These are phyloP conservation scores for Diaporthe velutina DNA, from an alignment of 2,329 filamentous ascomycete genomes.

Conservation along the genomic window DNA sequence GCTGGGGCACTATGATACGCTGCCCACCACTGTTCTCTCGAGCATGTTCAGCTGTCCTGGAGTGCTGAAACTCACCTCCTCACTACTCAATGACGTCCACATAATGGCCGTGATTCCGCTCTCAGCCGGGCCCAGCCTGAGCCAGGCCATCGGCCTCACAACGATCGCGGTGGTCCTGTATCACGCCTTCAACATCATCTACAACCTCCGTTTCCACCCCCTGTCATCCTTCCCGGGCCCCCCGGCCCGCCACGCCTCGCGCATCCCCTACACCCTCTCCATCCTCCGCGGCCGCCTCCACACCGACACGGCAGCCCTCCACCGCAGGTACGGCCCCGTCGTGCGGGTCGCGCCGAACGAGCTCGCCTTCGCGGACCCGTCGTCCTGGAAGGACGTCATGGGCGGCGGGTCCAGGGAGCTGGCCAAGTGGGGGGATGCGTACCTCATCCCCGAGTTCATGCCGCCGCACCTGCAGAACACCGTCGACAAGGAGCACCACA, in stretches of 20 bases:
- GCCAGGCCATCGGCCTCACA: background rate
- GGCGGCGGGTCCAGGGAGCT: slow-evolving; percentile 23
- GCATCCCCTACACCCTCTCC: slow-evolving; percentile 12
- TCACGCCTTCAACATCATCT: slow-evolving; percentile 1
- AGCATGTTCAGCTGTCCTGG: no score
- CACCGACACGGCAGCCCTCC: slow-evolving; percentile 8
- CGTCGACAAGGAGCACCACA: slow-evolving; percentile 40
- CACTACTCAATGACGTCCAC: no score
- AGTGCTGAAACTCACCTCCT: no score
- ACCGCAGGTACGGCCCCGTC: slow-evolving; percentile 17
- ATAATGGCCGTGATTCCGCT: background rate
- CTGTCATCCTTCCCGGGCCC: slow-evolving; percentile 1
- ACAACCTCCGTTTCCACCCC: background rate
- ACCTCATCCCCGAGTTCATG: background rate
- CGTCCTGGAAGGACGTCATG: slow-evolving; percentile 21
- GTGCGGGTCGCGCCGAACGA: slow-evolving; percentile 21
- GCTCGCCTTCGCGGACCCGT: slow-evolving; percentile 9
- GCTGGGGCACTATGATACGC: no score
- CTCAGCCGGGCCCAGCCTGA: background rate
- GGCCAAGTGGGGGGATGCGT: slow-evolving; percentile 9
- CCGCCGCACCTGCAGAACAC: slow-evolving; percentile 34
- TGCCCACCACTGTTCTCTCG: no score
- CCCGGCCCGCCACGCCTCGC: background rate
- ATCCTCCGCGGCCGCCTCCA: slow-evolving; percentile 7
- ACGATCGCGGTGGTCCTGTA: background rate